phyloP scores from a whole-genome alignment of 148 eudicot genomes.

The Amaranthus hypochondriacus region DNA sequence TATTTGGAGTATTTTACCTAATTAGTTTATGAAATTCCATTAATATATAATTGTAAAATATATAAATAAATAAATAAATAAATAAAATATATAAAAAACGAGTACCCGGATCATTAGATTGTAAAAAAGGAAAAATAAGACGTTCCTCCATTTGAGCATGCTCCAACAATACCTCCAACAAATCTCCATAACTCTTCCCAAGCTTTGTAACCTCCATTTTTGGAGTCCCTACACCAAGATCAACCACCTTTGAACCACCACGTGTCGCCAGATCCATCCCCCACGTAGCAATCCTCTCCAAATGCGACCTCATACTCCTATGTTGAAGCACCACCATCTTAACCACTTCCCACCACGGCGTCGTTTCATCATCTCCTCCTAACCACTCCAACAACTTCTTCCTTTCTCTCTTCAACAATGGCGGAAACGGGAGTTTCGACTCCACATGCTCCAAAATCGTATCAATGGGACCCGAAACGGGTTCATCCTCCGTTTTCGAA shows the following conservation, averaged over 20 bases:
- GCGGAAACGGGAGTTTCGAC: conserved; percentile 52
- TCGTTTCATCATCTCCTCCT: conserved; percentile 16
- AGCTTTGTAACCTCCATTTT: conserved; percentile 86
- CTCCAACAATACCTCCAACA: conserved; percentile 74
- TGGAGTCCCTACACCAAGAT: conserved; percentile 70
- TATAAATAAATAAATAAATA: too few species aligned
- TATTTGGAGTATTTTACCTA: too few species aligned
- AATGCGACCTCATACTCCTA: conserved; percentile 68
- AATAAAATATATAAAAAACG: not conserved
- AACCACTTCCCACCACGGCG: conserved; percentile 47
- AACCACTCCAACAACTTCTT: not conserved
- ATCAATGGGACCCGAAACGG: conserved; percentile 49
- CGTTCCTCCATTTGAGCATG: conserved; percentile 96
- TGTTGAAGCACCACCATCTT: conserved; percentile 66
- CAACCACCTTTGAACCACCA: conserved; percentile 49
- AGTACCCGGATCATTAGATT: conserved; percentile 71
- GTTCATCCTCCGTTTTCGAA: conserved; percentile 27
- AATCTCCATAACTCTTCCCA: conserved; percentile 54
- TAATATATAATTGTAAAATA: too few species aligned
- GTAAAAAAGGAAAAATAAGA: conserved; percentile 61
- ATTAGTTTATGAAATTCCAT: too few species aligned
- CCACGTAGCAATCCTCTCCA: conserved; percentile 84
- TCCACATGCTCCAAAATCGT: conserved; percentile 46
- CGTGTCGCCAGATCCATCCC: conserved; percentile 64
- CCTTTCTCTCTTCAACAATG: conserved; percentile 12